Base-by-base conservation (phyloP, 2,329 filamentous ascomycete species). In the Knufia fluminis region DNA sequence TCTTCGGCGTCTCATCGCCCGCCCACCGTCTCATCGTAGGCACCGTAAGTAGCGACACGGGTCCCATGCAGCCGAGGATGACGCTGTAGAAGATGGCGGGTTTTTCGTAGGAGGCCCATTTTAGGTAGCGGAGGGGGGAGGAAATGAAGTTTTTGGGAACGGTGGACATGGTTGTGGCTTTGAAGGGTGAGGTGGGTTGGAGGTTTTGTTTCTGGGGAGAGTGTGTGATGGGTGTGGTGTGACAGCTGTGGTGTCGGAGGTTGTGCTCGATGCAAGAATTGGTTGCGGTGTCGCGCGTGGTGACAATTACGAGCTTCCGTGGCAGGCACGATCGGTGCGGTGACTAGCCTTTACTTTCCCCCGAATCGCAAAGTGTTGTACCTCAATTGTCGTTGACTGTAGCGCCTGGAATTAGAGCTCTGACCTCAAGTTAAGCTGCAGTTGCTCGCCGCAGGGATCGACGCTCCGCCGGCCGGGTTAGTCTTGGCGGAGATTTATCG, bases 81-180 rank as follows among this genome's bases (percentile, higher is more conserved):
- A 87, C 72, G 61, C 86, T 88, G 78, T 82, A 97, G 77, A 96
- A 94, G 72, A 89, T 85, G 52, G 89, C 89, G 46, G 92, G 92
- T 68, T 85, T 86, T 69, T 92, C 84, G 71, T 88, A 83, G 45
- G 86, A 78, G 47, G 89, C 82, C 88, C 90, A 97, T 70, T 83
- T 83, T 62, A 86, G 71, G 80, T 95, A 97, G 61, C 82, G 82
- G 66, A 94, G 63, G 57, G 92, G 92, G 52, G 79, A 77, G 58
- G 80, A 77, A 81, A 85, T 96, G 84, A 98, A 96, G 9, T 52
- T 53, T 62, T 76, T 75, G 61, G 88, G 84, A 23, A 53, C 48
- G 49, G 77, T 75, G 53, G 76, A 67, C 71, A 73, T 73, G 41
- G n/a, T 19, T 44, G 41, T 17, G 24, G 22, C 16, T 4, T 19